These are phyloP conservation scores for Phialophora tarda DNA, from an alignment of 2,329 filamentous ascomycete genomes.

Conservation along the genomic window DNA sequence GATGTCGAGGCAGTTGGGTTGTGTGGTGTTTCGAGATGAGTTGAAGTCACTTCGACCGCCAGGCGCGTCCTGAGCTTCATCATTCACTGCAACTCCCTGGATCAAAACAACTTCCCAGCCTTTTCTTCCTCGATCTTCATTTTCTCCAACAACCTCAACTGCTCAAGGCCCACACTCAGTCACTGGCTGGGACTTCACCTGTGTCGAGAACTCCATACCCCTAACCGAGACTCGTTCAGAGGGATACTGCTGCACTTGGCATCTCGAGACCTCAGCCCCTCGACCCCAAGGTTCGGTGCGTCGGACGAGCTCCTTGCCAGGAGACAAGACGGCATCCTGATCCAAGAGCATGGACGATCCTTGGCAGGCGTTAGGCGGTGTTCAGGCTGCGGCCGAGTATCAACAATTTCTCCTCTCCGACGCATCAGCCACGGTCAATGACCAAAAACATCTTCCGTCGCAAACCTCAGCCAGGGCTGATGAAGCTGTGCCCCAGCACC, in stretches of 20 bases:
- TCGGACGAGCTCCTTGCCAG: not conserved
- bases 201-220: not conserved
- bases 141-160: not conserved
- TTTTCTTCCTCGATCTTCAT: not conserved
- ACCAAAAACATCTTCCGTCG: not conserved
- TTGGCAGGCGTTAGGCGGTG: not conserved
- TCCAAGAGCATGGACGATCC: not conserved
- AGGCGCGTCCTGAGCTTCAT: not conserved
- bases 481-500: not conserved
- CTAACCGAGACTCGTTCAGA: not conserved
- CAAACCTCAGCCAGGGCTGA: not conserved
- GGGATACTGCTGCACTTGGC: not conserved
- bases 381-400: not conserved
- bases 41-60: not conserved
- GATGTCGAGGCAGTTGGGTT: not conserved
- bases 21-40: not conserved
- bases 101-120: not conserved
- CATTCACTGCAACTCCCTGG: not conserved
- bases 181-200: not conserved
- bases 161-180: not conserved
- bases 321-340: not conserved
- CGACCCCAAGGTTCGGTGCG: not conserved
- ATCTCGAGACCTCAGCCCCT: not conserved
- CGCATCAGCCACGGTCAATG: too few relatives aligned
- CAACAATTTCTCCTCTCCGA: not conserved